A percentile compares a stretch with the other conserved stretches of the same genome.
Evolutionary conservation across 176 grass and related monocot species (phyloP).

Genomic region (Neostapfia colusana): DNA sequence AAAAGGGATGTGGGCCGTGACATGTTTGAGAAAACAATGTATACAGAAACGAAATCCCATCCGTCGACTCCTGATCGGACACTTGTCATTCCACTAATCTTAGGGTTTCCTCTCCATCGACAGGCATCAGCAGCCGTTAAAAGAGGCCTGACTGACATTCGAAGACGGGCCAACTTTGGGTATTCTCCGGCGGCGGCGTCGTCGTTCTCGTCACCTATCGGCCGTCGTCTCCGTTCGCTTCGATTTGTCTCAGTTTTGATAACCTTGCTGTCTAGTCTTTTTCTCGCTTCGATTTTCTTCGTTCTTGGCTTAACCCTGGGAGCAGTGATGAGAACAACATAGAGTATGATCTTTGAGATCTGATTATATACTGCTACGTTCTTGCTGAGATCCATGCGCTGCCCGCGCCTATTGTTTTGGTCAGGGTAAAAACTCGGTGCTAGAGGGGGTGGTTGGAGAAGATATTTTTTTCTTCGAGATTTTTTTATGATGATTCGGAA

Average conservation of each 20-base stretch:
- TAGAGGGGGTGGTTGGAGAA: neutral
- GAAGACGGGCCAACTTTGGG: accelerated
- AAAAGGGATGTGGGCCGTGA: neutral
- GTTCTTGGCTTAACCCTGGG: neutral
- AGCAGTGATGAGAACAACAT: slow-evolving; percentile 56
- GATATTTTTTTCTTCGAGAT: neutral
- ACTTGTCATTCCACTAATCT: neutral
- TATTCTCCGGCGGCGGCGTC: neutral
- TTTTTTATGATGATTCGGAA: neutral
- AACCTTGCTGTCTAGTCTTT: neutral
- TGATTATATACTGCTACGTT: slow-evolving; percentile 82
- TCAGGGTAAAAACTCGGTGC: neutral
- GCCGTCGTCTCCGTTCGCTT: neutral
- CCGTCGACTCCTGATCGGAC: neutral
- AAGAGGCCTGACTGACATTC: neutral
- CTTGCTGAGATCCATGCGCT: slow-evolving; percentile 56
- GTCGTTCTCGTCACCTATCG: neutral
- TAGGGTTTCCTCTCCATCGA: slow-evolving; percentile 36
- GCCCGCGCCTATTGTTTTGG: neutral
- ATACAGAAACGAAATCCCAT: neutral
- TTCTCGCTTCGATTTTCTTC: neutral
- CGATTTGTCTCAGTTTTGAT: neutral
- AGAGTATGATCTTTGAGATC: slow-evolving; percentile 44
- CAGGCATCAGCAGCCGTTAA: neutral
- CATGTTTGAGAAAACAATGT: too few species aligned